A percentile compares a stretch with the other conserved stretches of the same genome.
Conservation (phyloP, 2,329 filamentous ascomycete genomes). For the Chlorencoelia australis region DNA sequence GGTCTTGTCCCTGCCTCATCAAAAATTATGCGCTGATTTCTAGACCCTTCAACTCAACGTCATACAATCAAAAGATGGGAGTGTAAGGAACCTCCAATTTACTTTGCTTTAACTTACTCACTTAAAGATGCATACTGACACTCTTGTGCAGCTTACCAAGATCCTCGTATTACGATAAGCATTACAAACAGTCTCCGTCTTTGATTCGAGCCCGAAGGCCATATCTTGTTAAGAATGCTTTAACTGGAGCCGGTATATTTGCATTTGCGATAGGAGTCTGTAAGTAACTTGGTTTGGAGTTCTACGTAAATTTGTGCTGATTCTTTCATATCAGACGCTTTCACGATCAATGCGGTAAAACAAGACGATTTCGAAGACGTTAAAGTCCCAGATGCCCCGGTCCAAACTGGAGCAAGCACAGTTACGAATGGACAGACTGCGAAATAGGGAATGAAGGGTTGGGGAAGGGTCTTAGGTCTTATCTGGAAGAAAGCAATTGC, state of each 20-base stretch:
- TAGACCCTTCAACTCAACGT: no score
- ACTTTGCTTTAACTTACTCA: neutral
- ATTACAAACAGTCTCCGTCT: conserved; percentile 76
- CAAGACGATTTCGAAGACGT: conserved; percentile 98
- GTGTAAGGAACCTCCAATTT: conserved; percentile 14
- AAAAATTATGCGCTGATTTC: no score
- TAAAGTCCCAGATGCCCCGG: conserved; percentile 59
- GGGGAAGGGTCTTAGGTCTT: conserved; percentile 1
- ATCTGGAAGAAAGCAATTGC: neutral
- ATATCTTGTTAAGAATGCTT: conserved; percentile 80
- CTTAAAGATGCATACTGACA: no score
- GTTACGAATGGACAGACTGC: conserved; percentile 9
- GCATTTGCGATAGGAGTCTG: conserved; percentile 76
- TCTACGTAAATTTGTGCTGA: conserved; percentile 2
- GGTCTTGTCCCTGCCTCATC: no score
- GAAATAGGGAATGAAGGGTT: conserved; percentile 7
- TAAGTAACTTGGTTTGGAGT: conserved; percentile 42
- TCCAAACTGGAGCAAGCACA: conserved; percentile 16
- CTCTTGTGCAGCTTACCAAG: conserved; percentile 41
- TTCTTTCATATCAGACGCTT: conserved; percentile 42
- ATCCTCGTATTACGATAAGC: conserved; percentile 85
- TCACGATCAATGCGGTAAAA: conserved; percentile 73
- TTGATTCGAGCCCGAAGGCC: conserved; percentile 86
- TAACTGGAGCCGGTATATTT: conserved; percentile 68
- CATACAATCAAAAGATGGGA: no score